These are phyloP conservation scores for Zanthoxylum bungeanum DNA, from an alignment of 345 rosid genomes.

Conservation along the genomic window DNA sequence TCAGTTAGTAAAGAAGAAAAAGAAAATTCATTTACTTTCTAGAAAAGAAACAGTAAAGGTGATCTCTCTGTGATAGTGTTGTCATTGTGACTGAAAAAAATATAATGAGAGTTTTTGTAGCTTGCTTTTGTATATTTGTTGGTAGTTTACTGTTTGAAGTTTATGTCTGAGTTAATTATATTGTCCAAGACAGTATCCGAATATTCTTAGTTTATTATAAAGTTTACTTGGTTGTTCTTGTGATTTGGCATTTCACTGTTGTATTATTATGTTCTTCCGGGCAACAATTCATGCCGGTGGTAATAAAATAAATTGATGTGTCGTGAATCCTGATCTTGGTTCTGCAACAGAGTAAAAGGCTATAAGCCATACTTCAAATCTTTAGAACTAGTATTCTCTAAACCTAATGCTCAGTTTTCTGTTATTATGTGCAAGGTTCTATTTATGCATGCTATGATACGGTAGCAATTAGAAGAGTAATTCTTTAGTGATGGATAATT, in stretches of 20 bases:
- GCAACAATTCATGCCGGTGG: neutral
- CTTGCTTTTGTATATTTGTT: neutral
- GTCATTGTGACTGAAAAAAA: neutral
- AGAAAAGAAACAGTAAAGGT: too few relatives aligned
- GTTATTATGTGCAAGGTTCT: neutral
- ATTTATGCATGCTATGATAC: neutral
- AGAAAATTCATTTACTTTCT: neutral
- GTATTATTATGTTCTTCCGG: neutral
- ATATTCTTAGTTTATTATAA: neutral
- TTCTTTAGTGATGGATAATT: neutral
- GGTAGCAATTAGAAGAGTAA: neutral
- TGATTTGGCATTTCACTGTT: neutral
- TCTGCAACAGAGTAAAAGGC: neutral
- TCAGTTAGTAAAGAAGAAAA: neutral
- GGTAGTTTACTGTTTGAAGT: neutral
- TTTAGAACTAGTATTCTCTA: neutral
- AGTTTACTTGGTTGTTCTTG: neutral
- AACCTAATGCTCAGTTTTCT: neutral
- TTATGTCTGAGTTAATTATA: neutral
- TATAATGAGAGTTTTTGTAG: neutral
- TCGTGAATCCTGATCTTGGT: neutral
- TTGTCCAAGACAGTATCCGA: neutral
- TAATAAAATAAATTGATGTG: neutral
- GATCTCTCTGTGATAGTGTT: neutral
- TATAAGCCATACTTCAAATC: conserved; percentile 1